Evolutionary conservation across 1,139 yeast species (phyloP).

Genomic region (Chernovozyma sophiae-reginae): DNA sequence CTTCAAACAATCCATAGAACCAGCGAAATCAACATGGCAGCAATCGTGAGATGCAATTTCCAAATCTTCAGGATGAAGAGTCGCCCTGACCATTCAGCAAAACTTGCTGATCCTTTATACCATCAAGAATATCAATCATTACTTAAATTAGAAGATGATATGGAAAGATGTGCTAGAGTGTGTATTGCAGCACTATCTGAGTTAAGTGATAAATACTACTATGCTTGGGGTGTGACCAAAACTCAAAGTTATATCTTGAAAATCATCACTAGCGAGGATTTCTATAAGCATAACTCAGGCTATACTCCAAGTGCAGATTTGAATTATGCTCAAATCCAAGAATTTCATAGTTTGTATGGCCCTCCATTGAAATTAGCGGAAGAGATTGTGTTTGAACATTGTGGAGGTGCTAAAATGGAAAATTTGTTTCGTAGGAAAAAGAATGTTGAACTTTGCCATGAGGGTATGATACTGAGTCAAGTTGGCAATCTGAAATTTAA

Average conservation of each 20-base stretch:
- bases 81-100: constrained; percentile 5
- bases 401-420: background rate
- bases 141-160: constrained; percentile 11
- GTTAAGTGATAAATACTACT: constrained; percentile 34
- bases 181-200: constrained; percentile 9
- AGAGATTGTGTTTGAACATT: constrained; percentile 3
- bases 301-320: background rate
- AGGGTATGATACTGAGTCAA: background rate
- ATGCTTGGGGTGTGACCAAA: constrained; percentile 43
- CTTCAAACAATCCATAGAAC: constrained; percentile 20
- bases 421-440: constrained; percentile 2
- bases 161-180: constrained; percentile 15
- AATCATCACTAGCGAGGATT: constrained; percentile 19
- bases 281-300: constrained; percentile 15
- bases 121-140: constrained; percentile 4
- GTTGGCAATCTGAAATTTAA: background rate
- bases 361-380: constrained; percentile 4
- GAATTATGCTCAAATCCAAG: constrained; percentile 2
- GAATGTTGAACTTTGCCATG: background rate
- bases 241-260: constrained; percentile 29
- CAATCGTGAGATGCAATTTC: constrained; percentile 13
- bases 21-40: constrained; percentile 17
- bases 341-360: constrained; percentile 1
- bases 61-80: constrained; percentile 2
- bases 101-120: constrained; percentile 5